Evolutionary conservation across 2,329 filamentous ascomycete genomes (phyloP).

Genomic region (Elsinoe arachidis): DNA sequence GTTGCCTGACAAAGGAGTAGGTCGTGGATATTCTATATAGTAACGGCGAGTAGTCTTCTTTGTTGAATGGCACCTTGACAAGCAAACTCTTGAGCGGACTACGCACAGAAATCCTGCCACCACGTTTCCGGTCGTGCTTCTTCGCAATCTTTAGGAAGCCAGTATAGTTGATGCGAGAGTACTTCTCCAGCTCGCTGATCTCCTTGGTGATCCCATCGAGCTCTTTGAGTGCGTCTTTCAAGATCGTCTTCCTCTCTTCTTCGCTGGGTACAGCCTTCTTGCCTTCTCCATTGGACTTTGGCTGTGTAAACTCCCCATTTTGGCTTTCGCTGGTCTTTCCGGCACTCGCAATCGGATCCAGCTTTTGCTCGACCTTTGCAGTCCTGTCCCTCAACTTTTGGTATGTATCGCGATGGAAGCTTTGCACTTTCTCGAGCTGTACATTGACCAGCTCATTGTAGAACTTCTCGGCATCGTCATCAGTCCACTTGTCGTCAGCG

Average conservation of each 20-base stretch:
- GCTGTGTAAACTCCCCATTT: slow-evolving; percentile 26
- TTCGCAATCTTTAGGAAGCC: slow-evolving; percentile 97
- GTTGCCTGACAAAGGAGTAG: slow-evolving; percentile 88
- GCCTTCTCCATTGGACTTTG: slow-evolving; percentile 22
- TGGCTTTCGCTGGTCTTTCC: slow-evolving; percentile 26
- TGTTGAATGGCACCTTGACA: slow-evolving; percentile 86
- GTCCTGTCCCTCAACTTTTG: slow-evolving; percentile 74
- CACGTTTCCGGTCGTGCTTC: slow-evolving; percentile 94
- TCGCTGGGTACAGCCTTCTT: slow-evolving; percentile 30
- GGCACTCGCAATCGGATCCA: slow-evolving; percentile 46
- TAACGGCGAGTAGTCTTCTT: slow-evolving; percentile 83
- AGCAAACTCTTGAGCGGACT: slow-evolving; percentile 84
- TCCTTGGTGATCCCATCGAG: slow-evolving; percentile 83
- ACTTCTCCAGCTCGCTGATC: slow-evolving; percentile 87
- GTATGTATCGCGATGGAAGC: slow-evolving; percentile 77
- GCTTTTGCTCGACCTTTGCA: slow-evolving; percentile 56
- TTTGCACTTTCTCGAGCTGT: slow-evolving; percentile 88
- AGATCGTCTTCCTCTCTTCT: slow-evolving; percentile 40
- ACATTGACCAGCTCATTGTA: slow-evolving; percentile 92
- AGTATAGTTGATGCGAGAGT: slow-evolving; percentile 93
- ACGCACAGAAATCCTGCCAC: slow-evolving; percentile 68
- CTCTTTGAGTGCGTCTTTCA: slow-evolving; percentile 67
- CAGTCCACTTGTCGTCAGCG: slow-evolving; percentile 66
- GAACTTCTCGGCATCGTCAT: slow-evolving; percentile 86
- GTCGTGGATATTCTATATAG: slow-evolving; percentile 84